Conservation (phyloP, 75 land plant species). For the Azolla pinnata region DNA sequence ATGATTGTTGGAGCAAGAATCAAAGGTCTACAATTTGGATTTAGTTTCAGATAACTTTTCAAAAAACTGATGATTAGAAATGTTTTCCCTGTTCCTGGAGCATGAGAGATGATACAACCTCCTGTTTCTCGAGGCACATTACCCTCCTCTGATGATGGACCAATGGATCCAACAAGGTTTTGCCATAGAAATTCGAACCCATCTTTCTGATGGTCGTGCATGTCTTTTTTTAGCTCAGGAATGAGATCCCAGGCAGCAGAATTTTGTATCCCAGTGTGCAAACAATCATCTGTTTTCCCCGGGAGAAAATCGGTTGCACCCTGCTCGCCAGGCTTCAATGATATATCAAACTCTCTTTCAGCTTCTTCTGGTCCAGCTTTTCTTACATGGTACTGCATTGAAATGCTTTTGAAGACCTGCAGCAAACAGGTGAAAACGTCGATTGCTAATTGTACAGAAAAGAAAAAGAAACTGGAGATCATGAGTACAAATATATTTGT, state of each 20-base stretch:
- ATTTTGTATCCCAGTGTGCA: background rate
- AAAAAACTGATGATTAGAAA: conserved; percentile 41
- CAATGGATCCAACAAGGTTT: too few relatives aligned
- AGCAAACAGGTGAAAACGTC: too few relatives aligned
- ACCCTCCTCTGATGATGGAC: too few relatives aligned
- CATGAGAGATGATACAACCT: conserved; percentile 73
- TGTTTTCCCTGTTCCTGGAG: conserved; percentile 81
- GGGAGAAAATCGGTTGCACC: background rate
- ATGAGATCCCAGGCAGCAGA: conserved; percentile 51
- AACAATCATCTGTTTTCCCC: too few relatives aligned
- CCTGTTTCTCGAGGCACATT: conserved; percentile 32
- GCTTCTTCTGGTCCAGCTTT: background rate
- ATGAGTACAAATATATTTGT: background rate
- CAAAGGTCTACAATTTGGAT: conserved; percentile 53
- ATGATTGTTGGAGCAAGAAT: conserved; percentile 84
- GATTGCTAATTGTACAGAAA: too few relatives aligned
- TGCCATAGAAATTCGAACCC: conserved; percentile 63
- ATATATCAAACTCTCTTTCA: background rate
- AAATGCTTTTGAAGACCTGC: background rate
- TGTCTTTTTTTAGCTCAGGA: conserved; percentile 20
- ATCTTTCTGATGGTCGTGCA: conserved; percentile 56
- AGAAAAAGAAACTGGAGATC: conserved; percentile 1
- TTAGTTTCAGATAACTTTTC: conserved; percentile 48
- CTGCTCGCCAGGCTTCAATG: background rate
- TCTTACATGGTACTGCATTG: background rate